These are phyloP conservation scores for Solanum sejunctum DNA, from an alignment of 257 asterid genomes.

Conservation along the genomic window DNA sequence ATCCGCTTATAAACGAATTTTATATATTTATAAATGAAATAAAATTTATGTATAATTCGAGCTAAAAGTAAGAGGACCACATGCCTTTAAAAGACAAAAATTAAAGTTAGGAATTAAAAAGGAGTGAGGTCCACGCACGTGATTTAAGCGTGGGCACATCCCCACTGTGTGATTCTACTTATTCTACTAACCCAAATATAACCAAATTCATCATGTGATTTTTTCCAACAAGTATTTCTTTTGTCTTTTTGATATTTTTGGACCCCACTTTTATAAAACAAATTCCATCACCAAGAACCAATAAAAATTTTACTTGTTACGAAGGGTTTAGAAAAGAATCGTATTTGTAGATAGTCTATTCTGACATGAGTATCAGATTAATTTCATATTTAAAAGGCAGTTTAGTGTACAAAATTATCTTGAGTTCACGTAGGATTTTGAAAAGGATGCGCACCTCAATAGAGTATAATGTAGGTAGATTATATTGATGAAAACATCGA, in stretches of 20 bases:
- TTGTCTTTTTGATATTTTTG: not conserved
- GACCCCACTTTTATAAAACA: not conserved
- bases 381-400: not conserved
- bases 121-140: conserved; percentile 33
- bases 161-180: not conserved
- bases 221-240: not conserved
- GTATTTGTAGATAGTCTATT: not conserved
- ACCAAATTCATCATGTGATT: not conserved
- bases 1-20: not conserved
- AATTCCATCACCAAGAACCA: not conserved
- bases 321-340: too few relatives aligned
- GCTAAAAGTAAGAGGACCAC: conserved; percentile 29
- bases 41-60: not conserved
- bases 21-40: not conserved
- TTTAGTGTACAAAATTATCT: fast-evolving
- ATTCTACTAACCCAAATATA: not conserved
- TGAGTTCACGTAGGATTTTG: not conserved
- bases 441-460: not conserved
- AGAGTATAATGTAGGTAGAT: not conserved
- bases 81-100: conserved; percentile 24
- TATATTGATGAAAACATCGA: fast-evolving
- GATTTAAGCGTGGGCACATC: conserved; percentile 42
- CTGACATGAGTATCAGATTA: not conserved
- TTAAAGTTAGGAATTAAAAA: conserved; percentile 20
- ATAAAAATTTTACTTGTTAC: not conserved